Percentiles rank a stretch among this genome's conserved stretches.
Conservation (phyloP, 208 protist species). For the Herpetomonas samuelpessoai region DNA sequence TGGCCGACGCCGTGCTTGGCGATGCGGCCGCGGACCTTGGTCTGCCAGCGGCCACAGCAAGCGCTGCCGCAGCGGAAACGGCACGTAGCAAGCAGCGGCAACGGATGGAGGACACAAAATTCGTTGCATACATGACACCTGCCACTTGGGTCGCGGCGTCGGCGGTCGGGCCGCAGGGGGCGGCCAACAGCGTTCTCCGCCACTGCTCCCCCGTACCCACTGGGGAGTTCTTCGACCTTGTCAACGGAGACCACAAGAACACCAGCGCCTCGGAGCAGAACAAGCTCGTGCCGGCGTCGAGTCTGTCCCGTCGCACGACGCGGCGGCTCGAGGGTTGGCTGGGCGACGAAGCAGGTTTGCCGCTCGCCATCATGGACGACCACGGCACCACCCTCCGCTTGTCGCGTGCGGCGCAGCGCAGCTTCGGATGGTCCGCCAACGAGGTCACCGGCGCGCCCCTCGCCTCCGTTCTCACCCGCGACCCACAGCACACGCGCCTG, state of each 20-base stretch:
- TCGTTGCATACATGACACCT: not conserved
- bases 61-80: too few relatives aligned
- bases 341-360: constrained; percentile 9
- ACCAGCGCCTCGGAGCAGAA: not conserved
- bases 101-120: not conserved
- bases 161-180: too few relatives aligned
- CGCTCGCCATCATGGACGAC: constrained; percentile 13
- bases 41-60: too few relatives aligned
- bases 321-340: constrained; percentile 7
- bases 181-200: not conserved
- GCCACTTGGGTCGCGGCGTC: not conserved
- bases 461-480: not conserved
- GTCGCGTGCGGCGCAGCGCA: constrained; percentile 15
- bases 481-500: not conserved
- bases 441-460: constrained; percentile 11
- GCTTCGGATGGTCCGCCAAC: constrained; percentile 11
- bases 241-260: too few relatives aligned
- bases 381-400: constrained; percentile 11
- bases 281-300: not conserved
- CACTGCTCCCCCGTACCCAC: not conserved
- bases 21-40: too few relatives aligned
- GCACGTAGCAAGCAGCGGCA: too few relatives aligned
- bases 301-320: constrained; percentile 1
- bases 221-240: not conserved
- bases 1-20: too few relatives aligned